These are phyloP conservation scores for Lactifluus piperatus DNA, from an alignment of 768 basidiomycete genomes.

Conservation along the genomic window DNA sequence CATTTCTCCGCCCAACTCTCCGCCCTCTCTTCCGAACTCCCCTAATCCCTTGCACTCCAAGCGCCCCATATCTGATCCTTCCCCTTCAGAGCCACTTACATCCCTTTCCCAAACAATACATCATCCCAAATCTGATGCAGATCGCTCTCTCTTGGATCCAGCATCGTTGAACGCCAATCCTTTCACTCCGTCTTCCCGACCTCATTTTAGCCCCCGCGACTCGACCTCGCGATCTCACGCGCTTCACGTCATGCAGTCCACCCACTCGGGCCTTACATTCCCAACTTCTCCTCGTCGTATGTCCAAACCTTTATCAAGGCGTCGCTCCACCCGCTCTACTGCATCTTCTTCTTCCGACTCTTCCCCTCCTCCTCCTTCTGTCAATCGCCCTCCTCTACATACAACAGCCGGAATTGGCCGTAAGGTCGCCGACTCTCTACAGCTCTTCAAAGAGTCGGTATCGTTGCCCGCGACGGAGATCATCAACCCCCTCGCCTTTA, in stretches of 20 bases:
- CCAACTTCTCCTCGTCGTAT: constrained; percentile 12
- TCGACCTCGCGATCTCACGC: constrained; percentile 10
- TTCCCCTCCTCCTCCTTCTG: constrained; percentile 28
- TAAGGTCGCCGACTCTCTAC: constrained; percentile 75
- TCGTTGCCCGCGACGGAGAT: constrained; percentile 30
- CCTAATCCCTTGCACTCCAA: not conserved
- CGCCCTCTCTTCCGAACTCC: not conserved
- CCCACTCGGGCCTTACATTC: constrained; percentile 3
- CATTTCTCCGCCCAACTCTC: constrained; percentile 8
- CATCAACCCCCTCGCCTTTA: constrained; percentile 26
- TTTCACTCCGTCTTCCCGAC: constrained; percentile 10
- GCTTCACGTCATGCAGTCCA: constrained; percentile 5
- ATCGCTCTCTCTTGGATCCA: not conserved
- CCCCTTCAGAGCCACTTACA: constrained; percentile 8
- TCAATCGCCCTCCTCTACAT: constrained; percentile 28
- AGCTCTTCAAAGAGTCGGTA: constrained; percentile 73
- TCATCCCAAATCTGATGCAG: constrained; percentile 12
- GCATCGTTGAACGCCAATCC: constrained; percentile 4
- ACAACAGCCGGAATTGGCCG: constrained; percentile 50
- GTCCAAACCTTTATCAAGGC: constrained; percentile 19
- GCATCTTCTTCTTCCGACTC: constrained; percentile 27
- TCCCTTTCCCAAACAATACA: constrained; percentile 2
- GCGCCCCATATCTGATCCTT: constrained; percentile 1
- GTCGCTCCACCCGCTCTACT: constrained; percentile 22
- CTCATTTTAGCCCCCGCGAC: constrained; percentile 11